Percentiles rank a stretch among this genome's conserved stretches.
Conservation (phyloP, 305 asterid genomes). For the Lippia alba region DNA sequence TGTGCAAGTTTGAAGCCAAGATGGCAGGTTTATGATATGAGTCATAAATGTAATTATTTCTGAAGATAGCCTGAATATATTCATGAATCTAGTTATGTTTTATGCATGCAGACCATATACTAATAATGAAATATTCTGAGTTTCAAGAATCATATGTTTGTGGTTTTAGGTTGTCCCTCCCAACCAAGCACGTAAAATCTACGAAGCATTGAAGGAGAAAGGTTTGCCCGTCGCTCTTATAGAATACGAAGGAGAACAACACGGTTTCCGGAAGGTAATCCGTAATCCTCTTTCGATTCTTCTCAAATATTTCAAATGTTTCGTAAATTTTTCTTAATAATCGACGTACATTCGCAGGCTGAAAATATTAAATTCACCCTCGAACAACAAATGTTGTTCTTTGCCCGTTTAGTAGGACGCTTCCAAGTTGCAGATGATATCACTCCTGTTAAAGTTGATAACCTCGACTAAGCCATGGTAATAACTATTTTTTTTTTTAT, state of each 20-base stretch:
- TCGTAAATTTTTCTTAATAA: slow-evolving; percentile 4
- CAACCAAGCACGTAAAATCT: slow-evolving; percentile 84
- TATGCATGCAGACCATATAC: not conserved
- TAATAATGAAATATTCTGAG: not conserved
- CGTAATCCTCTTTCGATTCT: slow-evolving; percentile 29
- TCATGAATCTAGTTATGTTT: no score
- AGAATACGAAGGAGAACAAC: slow-evolving; percentile 94
- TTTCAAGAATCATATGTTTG: not conserved
- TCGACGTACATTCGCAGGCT: slow-evolving; percentile 52
- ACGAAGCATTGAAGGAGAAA: slow-evolving; percentile 74
- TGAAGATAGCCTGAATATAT: not conserved
- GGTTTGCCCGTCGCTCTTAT: slow-evolving; percentile 90
- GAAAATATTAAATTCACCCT: slow-evolving; percentile 90
- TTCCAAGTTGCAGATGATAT: slow-evolving; percentile 80
- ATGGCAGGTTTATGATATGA: no score
- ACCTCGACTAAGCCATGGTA: slow-evolving; percentile 57
- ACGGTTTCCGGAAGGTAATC: slow-evolving; percentile 89
- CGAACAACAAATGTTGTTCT: slow-evolving; percentile 91
- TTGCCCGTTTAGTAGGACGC: slow-evolving; percentile 82
- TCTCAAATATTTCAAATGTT: slow-evolving; percentile 14
- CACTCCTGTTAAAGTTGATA: slow-evolving; percentile 72
- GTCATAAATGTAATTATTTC: no score
- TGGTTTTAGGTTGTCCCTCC: slow-evolving; percentile 77
- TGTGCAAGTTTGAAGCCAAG: no score
- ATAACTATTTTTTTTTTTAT: not conserved